Percentiles rank a stretch among this genome's conserved stretches.
Evolutionary conservation across 768 basidiomycete species (phyloP).

Genomic region (Panaeolus cyanescens): DNA sequence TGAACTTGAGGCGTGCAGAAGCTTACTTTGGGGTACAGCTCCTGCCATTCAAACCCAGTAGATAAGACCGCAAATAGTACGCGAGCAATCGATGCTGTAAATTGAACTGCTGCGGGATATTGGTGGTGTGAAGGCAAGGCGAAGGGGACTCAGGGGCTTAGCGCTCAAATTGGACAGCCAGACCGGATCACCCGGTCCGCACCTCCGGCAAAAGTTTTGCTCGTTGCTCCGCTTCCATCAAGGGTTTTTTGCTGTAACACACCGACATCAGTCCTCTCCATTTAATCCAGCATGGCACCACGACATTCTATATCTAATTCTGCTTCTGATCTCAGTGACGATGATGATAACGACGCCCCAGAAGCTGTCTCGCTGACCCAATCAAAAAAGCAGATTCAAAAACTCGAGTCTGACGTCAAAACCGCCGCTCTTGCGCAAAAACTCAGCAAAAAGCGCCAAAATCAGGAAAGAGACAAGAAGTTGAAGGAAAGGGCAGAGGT

Average conservation of each 20-base stretch:
- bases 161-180: neutral
- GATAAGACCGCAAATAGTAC: neutral
- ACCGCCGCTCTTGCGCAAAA: slow-evolving; percentile 38
- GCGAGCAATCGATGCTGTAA: neutral
- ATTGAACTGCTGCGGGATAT: neutral
- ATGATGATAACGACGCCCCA: slow-evolving; percentile 39
- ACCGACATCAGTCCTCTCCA: neutral
- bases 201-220: slow-evolving; percentile 1
- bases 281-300: slow-evolving; percentile 14
- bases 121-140: neutral
- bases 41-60: neutral
- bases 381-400: slow-evolving; percentile 44
- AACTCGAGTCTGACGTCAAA: slow-evolving; percentile 35
- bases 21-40: neutral
- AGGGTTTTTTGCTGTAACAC: neutral
- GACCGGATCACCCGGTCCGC: neutral
- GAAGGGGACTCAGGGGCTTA: neutral
- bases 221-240: neutral
- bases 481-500: slow-evolving; percentile 49
- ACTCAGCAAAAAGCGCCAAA: slow-evolving; percentile 42
- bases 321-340: slow-evolving; percentile 36
- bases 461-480: slow-evolving; percentile 48
- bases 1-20: neutral
- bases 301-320: slow-evolving; percentile 7
- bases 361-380: slow-evolving; percentile 49